Percentiles rank a stretch among this genome's conserved stretches.
phyloP scores from a whole-genome alignment of 805 yeast species.

The Schwanniomyces polymorphus region DNA sequence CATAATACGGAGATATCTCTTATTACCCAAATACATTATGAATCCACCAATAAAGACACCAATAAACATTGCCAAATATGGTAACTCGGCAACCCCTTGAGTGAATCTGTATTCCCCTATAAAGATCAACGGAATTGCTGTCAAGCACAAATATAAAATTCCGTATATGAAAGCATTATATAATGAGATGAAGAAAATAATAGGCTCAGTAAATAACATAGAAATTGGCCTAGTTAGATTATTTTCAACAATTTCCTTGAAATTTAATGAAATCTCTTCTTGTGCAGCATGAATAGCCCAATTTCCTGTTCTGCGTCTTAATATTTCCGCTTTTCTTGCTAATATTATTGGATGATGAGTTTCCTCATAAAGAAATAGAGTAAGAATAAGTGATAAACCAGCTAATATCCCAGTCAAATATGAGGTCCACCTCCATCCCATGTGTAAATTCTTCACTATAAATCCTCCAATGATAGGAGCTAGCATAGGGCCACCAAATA shows the following conservation, averaged over 20 bases:
- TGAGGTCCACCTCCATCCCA: slow-evolving; percentile 61
- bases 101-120: slow-evolving; percentile 54
- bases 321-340: slow-evolving; percentile 29
- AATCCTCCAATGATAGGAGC: slow-evolving; percentile 66
- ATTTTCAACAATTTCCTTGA: slow-evolving; percentile 35
- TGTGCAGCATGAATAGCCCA: slow-evolving; percentile 42
- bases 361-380: slow-evolving; percentile 34
- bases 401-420: slow-evolving; percentile 50
- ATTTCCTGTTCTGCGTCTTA: slow-evolving; percentile 40
- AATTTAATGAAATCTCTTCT: slow-evolving; percentile 28
- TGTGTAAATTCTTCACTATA: slow-evolving; percentile 33
- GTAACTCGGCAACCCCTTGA: slow-evolving; percentile 70
- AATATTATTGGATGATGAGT: slow-evolving; percentile 41
- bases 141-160: slow-evolving; percentile 43
- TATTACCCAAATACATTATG: slow-evolving; percentile 55
- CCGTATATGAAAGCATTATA: slow-evolving; percentile 53
- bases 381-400: slow-evolving; percentile 27
- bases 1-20: slow-evolving; percentile 41
- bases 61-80: slow-evolving; percentile 72
- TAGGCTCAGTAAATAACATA: slow-evolving; percentile 43
- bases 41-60: slow-evolving; percentile 65
- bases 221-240: slow-evolving; percentile 37
- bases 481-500: slow-evolving; percentile 75
- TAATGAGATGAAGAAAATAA: slow-evolving; percentile 41
- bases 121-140: slow-evolving; percentile 48